These are phyloP conservation scores for Apiotrichum mycotoxinovorans DNA, from an alignment of 1,284 basidiomycete species.

Conservation along the genomic window DNA sequence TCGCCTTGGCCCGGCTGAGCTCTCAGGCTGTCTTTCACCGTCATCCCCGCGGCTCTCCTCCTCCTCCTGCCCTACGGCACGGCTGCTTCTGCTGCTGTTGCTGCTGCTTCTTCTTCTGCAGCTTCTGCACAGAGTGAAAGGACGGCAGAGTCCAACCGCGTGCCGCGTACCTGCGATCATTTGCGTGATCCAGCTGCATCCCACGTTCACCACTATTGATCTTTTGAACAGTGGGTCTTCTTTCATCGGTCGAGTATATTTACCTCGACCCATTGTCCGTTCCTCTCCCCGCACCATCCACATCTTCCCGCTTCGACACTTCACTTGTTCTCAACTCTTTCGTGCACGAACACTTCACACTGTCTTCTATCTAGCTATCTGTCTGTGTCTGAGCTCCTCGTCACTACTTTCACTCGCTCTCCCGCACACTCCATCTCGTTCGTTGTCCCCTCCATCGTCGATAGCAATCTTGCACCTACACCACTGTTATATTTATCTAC, in stretches of 20 bases:
- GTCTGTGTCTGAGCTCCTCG: not conserved
- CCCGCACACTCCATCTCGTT: not conserved
- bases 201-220: not conserved
- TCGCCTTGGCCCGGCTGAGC: not conserved
- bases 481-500: not conserved
- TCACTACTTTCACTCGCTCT: not conserved
- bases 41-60: not conserved
- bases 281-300: not conserved
- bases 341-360: not conserved
- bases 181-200: not conserved
- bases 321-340: not conserved
- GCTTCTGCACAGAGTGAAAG: too few species aligned
- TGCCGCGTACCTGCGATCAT: not conserved
- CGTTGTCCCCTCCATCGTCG: not conserved
- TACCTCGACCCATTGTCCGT: not conserved
- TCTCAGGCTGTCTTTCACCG: not conserved
- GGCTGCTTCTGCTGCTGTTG: not conserved
- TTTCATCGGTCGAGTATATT: not conserved
- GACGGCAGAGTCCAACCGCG: too few species aligned
- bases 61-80: too few species aligned
- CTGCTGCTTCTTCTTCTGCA: not conserved
- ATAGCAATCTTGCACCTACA: not conserved
- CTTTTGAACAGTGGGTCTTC: not conserved
- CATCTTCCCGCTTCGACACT: constrained; percentile 1
- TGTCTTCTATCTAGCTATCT: not conserved